Evolutionary conservation across 148 eudicot species (phyloP), one percentile per base, ranked within the genome.

Genomic region (Polygonum aviculare): DNA sequence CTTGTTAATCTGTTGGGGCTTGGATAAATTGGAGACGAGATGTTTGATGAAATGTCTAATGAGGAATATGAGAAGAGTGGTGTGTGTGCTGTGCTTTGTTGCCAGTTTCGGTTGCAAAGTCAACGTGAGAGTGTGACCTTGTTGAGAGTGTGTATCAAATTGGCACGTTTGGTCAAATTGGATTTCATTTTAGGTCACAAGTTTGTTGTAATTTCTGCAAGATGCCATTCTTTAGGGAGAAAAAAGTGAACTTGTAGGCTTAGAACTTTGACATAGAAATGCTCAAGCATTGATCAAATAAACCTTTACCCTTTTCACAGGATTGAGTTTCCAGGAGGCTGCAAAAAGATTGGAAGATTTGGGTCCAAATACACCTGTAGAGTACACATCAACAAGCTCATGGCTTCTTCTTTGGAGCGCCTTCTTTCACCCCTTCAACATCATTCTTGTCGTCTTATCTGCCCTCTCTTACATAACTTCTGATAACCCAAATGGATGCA

Each of bases 351-450:
- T 82, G 79, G 73, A 76, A 79, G 86, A 84, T 76, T 71, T 76
- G 59, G 89, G 89, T 75, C 87, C 83, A 48, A 86, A 86, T 80
- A 76, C 75, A 78, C 83, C 89, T 75, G 79, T 84, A 49, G 83
- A 84, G 75, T 80, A 83, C 57, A 79, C 78, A 14, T 83, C 81
- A 72, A 84, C 85, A 21, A 86, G 80, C 79, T 86, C 86, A 86
- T 80, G 88, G 86, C 78, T 69, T 59, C 88, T 86, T 77, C 74
- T 86, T 12, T 86, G 86, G 86, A 86, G 69, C 78, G 88, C 88
- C n/a, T 84, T 82, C 35, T 84, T 86, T 77, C 86, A 86, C 81
- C 86, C 88, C 62, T 86, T 86, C 81, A 86, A 86, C 78, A 80
- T 86, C 74, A 86, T 86, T 78, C 79, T 86, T 36, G 33, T 84